Base-by-base conservation (phyloP, 208 protist genomes). In the Wallacemonas sp. region DNA sequence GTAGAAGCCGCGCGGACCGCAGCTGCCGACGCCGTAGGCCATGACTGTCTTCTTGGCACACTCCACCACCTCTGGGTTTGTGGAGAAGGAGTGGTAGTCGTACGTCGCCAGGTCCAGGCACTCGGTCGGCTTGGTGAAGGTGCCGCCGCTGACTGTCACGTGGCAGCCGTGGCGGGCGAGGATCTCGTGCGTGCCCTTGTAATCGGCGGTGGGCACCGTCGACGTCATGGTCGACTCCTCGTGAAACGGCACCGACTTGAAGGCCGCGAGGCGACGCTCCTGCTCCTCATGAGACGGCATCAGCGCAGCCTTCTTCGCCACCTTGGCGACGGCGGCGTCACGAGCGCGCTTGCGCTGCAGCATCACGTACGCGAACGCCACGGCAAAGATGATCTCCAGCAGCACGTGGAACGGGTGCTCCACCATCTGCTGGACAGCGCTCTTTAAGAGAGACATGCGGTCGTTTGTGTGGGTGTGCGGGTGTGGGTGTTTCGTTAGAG, bases 1-100 rank as follows among this genome's bases (percentile, higher is more conserved):
- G 76, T 99, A 99, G 77, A 99, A 99, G 57, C 95, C 95, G 57
- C 97, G 85, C 16, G 98, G 98, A 12, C 98, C 98, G 81, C 98
- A 99, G 41, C 96, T 97, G 26, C 98, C 98, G 18, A 98, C 95
- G 67, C 98, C 98, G 73, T 99, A 99, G 22, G 97, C 92, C 55
- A 86, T 67, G 39, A 99, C 84, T 2, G 92, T 87, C 3, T 81
- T 50, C n/a, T 87, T 79, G 16, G 93, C 92, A n/a, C 84, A 74
- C 26, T 87, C 84, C 29, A 93, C 61, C 39, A 98, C 69, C 31
- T 88, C 76, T 2, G 81, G 77, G 65, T 98, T 52, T 22, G 87
- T 92, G 22, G 94, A 88, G 67, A 98, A 89, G 66, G 92, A 96
- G 48, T 98, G 87, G 67, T 93, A 98, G 74, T 99, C 97, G 76